Base-by-base conservation (phyloP, 2,329 filamentous ascomycete species). In the Diaporthe caulivora region DNA sequence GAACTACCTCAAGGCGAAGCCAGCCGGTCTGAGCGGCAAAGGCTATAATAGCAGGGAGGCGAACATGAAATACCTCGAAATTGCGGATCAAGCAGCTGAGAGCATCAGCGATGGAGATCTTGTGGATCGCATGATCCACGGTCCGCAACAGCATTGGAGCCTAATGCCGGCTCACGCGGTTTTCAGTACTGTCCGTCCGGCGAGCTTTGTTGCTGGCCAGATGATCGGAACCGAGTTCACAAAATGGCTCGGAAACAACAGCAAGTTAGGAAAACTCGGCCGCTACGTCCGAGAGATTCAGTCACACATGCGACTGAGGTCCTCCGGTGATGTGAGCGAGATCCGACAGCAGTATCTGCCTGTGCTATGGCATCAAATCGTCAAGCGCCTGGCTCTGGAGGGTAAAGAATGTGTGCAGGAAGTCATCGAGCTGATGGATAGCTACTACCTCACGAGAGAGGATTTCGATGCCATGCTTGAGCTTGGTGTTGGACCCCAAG, bases 21-120 rank as follows among this genome's bases (percentile, higher is more conserved):
- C 97, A 3, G 87, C 83, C 6, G 86, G 93, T 17, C 85, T 94
- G 4, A 89, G 86, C 75, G 87, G 86, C 67, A 84, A 86, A 60
- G 83, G 85, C 26, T 92, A 92, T 80, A 87, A 86, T 51, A 90
- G 89, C 73, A 91, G 90, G 76, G 92, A 96, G 81, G 89, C 92
- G 76, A 92, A 90, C 37, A 85, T 98, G 70, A 97, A 97, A 82
- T 85, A 91, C n/a, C 88, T 99, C 10, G 95, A 98, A 82, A 86
- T 98, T 10, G 90, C 93, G 29, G 95, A 97, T 76, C 90, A 94
- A 78, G 97, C 97, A 4, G 95, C 97, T 4, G 93, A 97, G 80
- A 98, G 95, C 80, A 99, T 99, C 84, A 98, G 95, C 79, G 97
- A 99, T 80, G 97, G 97, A 74, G 97, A 99, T 81, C 86, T 99